Conservation (phyloP, 345 rosid species). For the Gynandropsis gynandra region DNA sequence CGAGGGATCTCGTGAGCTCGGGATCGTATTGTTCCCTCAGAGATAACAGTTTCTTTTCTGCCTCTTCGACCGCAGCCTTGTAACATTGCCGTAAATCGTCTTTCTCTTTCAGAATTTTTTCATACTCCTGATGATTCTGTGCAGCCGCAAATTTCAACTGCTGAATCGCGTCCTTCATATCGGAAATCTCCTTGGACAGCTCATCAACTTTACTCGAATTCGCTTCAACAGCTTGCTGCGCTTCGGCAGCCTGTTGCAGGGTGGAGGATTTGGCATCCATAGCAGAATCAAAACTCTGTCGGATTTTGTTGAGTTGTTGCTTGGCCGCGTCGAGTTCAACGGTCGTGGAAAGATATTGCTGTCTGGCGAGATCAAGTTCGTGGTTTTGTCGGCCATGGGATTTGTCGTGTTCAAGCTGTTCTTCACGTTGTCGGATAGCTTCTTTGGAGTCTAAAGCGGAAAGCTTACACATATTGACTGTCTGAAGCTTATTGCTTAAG, state of each 20-base stretch:
- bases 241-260: conserved; percentile 66
- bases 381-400: conserved; percentile 35
- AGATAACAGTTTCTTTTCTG: conserved; percentile 32
- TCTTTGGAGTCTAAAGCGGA: conserved; percentile 40
- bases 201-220: conserved; percentile 39
- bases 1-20: conserved; percentile 38
- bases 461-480: conserved; percentile 34
- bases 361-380: conserved; percentile 52
- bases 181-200: conserved; percentile 50
- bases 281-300: conserved; percentile 71
- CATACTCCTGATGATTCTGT: conserved; percentile 41
- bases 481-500: conserved; percentile 34
- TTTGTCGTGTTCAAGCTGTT: conserved; percentile 56
- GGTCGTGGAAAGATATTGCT: conserved; percentile 42
- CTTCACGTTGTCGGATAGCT: conserved; percentile 36
- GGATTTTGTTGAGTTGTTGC: conserved; percentile 54
- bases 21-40: conserved; percentile 47
- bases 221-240: conserved; percentile 33
- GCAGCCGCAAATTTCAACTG: conserved; percentile 47
- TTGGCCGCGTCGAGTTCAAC: conserved; percentile 51
- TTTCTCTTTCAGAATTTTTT: conserved; percentile 36
- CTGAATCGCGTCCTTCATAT: conserved; percentile 47
- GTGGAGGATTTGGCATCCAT: conserved; percentile 53
- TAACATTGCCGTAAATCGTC: conserved; percentile 34
- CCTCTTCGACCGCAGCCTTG: conserved; percentile 40